Conservation (phyloP, 768 basidiomycete species). For the Coprinellus aureogranulatus region DNA sequence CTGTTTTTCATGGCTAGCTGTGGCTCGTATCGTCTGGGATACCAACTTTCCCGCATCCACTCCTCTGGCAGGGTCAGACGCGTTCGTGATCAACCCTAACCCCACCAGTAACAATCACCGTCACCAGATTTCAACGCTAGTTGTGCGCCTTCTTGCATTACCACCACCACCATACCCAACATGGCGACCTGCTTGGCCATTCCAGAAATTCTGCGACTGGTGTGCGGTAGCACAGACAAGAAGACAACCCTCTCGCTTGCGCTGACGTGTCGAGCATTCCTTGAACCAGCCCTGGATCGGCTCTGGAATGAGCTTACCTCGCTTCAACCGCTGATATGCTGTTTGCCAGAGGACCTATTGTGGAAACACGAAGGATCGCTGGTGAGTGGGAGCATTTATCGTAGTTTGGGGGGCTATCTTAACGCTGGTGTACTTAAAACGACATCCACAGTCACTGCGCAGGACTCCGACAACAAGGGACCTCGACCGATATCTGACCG, state of each 20-base stretch:
- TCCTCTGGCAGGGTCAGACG: no score
- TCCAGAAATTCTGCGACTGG: not conserved
- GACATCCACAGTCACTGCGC: not conserved
- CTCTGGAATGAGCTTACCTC: not conserved
- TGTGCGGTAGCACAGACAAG: not conserved
- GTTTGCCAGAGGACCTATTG: not conserved
- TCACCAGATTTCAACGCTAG: no score
- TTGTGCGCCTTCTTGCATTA: no score
- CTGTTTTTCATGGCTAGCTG: no score
- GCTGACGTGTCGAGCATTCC: not conserved
- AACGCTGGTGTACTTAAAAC: not conserved
- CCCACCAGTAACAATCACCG: no score
- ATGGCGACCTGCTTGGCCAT: no score
- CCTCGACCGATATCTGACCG: not conserved
- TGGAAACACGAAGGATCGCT: not conserved
- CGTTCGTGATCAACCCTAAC: no score
- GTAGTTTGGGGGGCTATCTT: not conserved
- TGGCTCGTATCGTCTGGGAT: no score
- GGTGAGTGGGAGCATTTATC: not conserved
- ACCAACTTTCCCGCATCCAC: no score
- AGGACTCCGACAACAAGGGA: not conserved
- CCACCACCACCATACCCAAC: no score
- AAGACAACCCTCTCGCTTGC: not conserved
- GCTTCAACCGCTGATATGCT: not conserved
- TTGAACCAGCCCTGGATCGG: not conserved